Percentiles rank a stretch among this genome's conserved stretches.
phyloP scores from a whole-genome alignment of 306 rosid species.

The Gleditsia sinensis region DNA sequence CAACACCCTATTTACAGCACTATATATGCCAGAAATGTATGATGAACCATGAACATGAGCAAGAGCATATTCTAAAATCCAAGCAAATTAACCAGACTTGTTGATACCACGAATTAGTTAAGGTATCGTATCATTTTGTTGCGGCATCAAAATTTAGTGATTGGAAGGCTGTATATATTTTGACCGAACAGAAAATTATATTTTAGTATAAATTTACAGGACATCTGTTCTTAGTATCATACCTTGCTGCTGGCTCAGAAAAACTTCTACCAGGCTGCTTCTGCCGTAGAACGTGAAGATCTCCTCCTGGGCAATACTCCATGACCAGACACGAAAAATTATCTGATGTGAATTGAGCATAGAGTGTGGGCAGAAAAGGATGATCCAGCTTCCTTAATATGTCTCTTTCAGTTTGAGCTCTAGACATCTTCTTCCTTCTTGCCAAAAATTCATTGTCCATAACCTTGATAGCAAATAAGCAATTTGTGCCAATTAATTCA shows the following conservation, averaged over 20 bases:
- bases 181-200: constrained; percentile 11
- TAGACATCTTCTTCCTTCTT: constrained; percentile 89
- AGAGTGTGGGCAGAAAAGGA: constrained; percentile 95
- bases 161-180: neutral
- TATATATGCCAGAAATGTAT: constrained; percentile 4
- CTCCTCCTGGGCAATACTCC: constrained; percentile 99
- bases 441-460: constrained; percentile 97
- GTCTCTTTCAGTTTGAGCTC: constrained; percentile 97
- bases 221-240: constrained; percentile 30
- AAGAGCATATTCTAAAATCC: constrained; percentile 20
- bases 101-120: constrained; percentile 1
- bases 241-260: constrained; percentile 91
- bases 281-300: constrained; percentile 96
- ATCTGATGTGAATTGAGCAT: constrained; percentile 87
- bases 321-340: constrained; percentile 92
- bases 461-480: constrained; percentile 93
- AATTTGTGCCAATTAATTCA: constrained; percentile 73
- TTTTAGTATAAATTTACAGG: constrained; percentile 14
- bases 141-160: constrained; percentile 23
- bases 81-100: constrained; percentile 10
- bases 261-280: constrained; percentile 77
- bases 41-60: constrained; percentile 13
- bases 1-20: constrained; percentile 8
- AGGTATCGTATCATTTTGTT: constrained; percentile 11
- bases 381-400: constrained; percentile 94